Percentiles rank a stretch among this genome's conserved stretches.
Conservation (phyloP, 2,329 filamentous ascomycete species). For the Lachnellula occidentalis region DNA sequence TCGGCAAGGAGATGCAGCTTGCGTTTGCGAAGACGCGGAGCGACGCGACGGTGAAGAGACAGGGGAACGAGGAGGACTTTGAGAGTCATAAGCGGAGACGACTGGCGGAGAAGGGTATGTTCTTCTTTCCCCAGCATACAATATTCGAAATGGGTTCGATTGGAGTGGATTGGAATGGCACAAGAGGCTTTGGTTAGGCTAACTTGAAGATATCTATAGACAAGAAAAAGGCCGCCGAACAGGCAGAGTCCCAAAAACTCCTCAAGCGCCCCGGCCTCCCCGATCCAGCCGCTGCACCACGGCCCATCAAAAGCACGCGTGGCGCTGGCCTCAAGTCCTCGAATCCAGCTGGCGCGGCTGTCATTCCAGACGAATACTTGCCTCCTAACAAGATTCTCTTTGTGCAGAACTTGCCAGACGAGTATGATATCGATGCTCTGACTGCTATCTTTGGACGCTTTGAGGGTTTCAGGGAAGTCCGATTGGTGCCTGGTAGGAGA, state of each 20-base stretch:
- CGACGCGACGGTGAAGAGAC: conserved; percentile 76
- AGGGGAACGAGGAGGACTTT: conserved; percentile 72
- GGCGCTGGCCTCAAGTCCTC: conserved; percentile 73
- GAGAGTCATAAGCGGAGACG: conserved; percentile 81
- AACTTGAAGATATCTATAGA: conserved; percentile 35
- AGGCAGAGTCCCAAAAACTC: conserved; percentile 70
- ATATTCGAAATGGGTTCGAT: too few relatives aligned
- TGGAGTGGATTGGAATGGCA: background rate
- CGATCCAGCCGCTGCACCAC: conserved; percentile 36
- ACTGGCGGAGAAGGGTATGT: conserved; percentile 80
- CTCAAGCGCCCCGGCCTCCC: conserved; percentile 55
- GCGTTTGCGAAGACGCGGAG: conserved; percentile 77
- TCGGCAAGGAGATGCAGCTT: conserved; percentile 83
- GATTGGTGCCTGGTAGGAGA: conserved; percentile 76
- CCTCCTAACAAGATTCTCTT: conserved; percentile 97
- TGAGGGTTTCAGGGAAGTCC: conserved; percentile 90
- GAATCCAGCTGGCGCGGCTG: conserved; percentile 57
- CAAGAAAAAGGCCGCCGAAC: conserved; percentile 76
- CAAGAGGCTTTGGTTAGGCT: background rate
- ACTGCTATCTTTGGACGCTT: conserved; percentile 80
- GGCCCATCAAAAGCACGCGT: conserved; percentile 65
- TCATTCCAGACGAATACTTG: conserved; percentile 95
- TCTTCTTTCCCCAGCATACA: background rate
- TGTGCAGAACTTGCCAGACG: conserved; percentile 84
- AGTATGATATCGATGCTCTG: conserved; percentile 75